Conservation (phyloP, 495 filamentous ascomycete genomes). For the Viridothelium virens region DNA sequence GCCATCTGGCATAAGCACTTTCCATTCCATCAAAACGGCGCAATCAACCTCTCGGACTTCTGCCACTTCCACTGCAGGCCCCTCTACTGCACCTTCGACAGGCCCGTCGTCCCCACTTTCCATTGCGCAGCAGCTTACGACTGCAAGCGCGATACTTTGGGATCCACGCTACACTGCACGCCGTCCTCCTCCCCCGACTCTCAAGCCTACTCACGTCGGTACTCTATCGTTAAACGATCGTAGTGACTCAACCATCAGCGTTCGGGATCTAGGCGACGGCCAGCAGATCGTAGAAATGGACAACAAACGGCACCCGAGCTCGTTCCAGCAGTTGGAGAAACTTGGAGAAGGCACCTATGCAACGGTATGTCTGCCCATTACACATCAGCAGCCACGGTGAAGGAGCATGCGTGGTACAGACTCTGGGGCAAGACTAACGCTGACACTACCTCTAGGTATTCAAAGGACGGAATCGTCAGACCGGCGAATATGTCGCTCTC, state of each 20-base stretch:
- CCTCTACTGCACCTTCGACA: slow-evolving; percentile 22
- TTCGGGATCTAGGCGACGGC: slow-evolving; percentile 32
- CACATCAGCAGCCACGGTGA: not conserved
- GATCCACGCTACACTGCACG: slow-evolving; percentile 33
- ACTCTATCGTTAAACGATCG: slow-evolving; percentile 34
- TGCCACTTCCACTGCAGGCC: slow-evolving; percentile 18
- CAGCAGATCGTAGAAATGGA: slow-evolving; percentile 54
- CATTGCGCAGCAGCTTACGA: slow-evolving; percentile 35
- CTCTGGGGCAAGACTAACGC: not conserved
- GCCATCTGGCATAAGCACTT: slow-evolving; percentile 9
- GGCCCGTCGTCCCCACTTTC: slow-evolving; percentile 23
- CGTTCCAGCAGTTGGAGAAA: slow-evolving; percentile 98
- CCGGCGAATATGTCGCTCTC: slow-evolving; percentile 59
- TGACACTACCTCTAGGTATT: slow-evolving; percentile 31
- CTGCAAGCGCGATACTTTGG: slow-evolving; percentile 37
- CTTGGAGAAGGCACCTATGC: slow-evolving; percentile 98
- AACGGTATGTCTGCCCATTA: slow-evolving; percentile 51
- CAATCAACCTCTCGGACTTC: slow-evolving; percentile 13
- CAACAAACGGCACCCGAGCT: slow-evolving; percentile 73
- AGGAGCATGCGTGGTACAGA: not conserved
- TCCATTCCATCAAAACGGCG: slow-evolving; percentile 22
- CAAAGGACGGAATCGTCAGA: slow-evolving; percentile 40
- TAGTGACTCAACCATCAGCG: slow-evolving; percentile 37
- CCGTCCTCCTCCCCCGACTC: slow-evolving; percentile 31
- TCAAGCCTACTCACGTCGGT: slow-evolving; percentile 36